A percentile compares a stretch with the other conserved stretches of the same genome.
Conservation (phyloP, 345 rosid species). For the Isatis tinctoria region DNA sequence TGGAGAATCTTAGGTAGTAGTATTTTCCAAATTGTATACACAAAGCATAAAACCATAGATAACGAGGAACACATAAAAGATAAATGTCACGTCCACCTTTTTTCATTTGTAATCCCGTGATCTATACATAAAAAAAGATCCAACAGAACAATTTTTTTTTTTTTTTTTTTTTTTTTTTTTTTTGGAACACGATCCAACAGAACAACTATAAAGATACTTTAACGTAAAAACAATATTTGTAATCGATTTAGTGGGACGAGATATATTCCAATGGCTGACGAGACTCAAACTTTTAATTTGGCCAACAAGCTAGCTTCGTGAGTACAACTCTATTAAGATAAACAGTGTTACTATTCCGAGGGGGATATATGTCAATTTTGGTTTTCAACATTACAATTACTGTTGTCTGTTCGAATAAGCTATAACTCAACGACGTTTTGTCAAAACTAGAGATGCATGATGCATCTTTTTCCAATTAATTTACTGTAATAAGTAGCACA, state of each 20-base stretch:
- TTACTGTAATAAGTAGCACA: slow-evolving; percentile 5
- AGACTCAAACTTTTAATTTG: background rate
- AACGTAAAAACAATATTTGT: background rate
- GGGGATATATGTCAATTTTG: background rate
- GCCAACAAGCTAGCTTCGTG: background rate
- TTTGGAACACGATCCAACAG: too few relatives aligned
- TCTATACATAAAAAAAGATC: slow-evolving; percentile 1
- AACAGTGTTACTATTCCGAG: background rate
- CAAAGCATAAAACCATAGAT: slow-evolving; percentile 3
- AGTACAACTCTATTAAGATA: background rate
- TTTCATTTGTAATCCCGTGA: slow-evolving; percentile 25
- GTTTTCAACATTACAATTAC: background rate
- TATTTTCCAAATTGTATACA: slow-evolving; percentile 9
- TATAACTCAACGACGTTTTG: background rate
- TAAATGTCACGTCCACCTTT: slow-evolving; percentile 24
- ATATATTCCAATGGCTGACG: slow-evolving; percentile 4
- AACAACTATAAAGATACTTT: slow-evolving; percentile 18
- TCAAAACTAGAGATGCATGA: background rate
- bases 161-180: too few relatives aligned
- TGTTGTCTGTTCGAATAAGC: background rate
- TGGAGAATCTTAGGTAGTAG: background rate
- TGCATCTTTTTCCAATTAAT: slow-evolving; percentile 21
- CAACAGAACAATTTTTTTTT: too few relatives aligned
- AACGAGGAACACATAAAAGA: slow-evolving; percentile 5
- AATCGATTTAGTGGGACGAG: slow-evolving; percentile 1